Conservation (phyloP, 257 asterid species). For the Verbascum thapsus region DNA sequence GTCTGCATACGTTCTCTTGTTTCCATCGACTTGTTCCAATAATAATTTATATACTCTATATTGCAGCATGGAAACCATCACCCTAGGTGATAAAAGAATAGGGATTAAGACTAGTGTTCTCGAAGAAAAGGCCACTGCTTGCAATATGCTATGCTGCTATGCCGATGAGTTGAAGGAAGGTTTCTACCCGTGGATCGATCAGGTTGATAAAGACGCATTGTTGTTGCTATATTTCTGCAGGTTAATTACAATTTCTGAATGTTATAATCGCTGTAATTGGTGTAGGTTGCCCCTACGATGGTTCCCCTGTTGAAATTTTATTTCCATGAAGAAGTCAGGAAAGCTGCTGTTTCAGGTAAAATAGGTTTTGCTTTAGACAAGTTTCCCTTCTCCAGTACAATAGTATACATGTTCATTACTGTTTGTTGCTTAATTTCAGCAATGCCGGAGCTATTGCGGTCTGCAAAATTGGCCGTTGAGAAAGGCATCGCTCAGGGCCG, state of each 20-base stretch:
- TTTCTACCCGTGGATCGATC: conserved; percentile 98
- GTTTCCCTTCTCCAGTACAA: background rate
- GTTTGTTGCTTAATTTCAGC: conserved; percentile 44
- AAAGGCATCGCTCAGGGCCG: conserved; percentile 73
- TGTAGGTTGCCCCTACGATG: conserved; percentile 89
- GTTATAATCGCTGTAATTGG: conserved; percentile 22
- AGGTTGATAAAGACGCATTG: conserved; percentile 55
- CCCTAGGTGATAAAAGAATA: conserved; percentile 93
- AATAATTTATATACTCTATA: conserved; percentile 20
- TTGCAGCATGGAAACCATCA: conserved; percentile 97
- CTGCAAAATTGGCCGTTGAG: conserved; percentile 66
- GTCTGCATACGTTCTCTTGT: conserved; percentile 2
- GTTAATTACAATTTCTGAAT: conserved; percentile 16
- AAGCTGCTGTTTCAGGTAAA: conserved; percentile 97
- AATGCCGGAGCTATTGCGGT: conserved; percentile 66
- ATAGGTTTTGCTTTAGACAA: conserved; percentile 18
- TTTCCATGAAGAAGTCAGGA: conserved; percentile 99
- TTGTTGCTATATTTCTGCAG: conserved; percentile 24
- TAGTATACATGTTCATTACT: conserved; percentile 8
- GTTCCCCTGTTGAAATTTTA: conserved; percentile 92
- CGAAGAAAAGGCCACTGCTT: conserved; percentile 98
- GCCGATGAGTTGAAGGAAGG: conserved; percentile 99
- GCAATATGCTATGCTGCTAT: conserved; percentile 98
- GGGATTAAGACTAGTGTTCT: conserved; percentile 96
- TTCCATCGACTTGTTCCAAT: background rate